Evolutionary conservation across 805 yeast species (phyloP).

Genomic region (Lipomyces oligophaga): DNA sequence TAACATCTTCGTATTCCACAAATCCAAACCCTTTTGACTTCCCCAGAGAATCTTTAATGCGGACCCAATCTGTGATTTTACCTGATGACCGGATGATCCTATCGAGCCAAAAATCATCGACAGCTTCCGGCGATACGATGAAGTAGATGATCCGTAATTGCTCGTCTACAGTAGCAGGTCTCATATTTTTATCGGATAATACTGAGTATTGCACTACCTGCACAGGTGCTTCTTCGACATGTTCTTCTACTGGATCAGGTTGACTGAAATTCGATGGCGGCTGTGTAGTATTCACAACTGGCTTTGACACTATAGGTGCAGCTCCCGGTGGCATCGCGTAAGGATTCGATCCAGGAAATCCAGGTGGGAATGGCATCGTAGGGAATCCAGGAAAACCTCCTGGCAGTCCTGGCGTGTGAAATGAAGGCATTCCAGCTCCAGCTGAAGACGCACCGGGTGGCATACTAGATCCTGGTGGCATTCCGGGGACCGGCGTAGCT

Average conservation of each 20-base stretch:
- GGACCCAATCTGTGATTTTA: constrained; percentile 18
- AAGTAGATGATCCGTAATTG: constrained; percentile 16
- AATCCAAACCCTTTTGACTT: constrained; percentile 19
- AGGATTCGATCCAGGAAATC: background rate
- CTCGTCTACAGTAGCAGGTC: constrained; percentile 23
- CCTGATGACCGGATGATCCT: constrained; percentile 14
- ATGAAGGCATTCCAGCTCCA: no score
- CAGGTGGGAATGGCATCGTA: constrained; percentile 7
- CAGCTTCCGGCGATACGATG: constrained; percentile 19
- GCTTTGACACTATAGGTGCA: background rate
- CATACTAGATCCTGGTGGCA: no score
- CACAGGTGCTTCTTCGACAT: no score
- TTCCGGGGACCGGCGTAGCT: no score
- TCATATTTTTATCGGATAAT: constrained; percentile 15
- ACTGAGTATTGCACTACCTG: constrained; percentile 3
- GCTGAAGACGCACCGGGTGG: no score
- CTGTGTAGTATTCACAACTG: background rate
- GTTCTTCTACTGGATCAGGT: no score
- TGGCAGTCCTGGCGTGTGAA: constrained; percentile 7
- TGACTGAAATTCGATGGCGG: no score
- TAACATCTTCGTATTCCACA: constrained; percentile 23
- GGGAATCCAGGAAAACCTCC: constrained; percentile 10
- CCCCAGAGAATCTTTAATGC: constrained; percentile 17
- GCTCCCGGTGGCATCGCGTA: background rate
- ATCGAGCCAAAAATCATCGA: constrained; percentile 29